These are phyloP conservation scores for Capsicum pubescens DNA, from an alignment of 257 asterid species.

Conservation along the genomic window DNA sequence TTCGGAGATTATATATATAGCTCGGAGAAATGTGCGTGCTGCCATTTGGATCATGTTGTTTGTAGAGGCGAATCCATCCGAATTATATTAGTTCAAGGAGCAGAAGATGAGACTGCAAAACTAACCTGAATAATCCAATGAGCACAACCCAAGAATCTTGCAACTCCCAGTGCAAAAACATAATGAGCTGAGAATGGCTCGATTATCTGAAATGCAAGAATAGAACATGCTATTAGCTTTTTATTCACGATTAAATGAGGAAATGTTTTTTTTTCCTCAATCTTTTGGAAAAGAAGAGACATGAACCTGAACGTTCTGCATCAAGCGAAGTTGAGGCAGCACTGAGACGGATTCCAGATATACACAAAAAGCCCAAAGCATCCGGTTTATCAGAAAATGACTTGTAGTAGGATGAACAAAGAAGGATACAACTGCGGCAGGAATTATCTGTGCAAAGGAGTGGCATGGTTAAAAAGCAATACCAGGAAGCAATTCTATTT, in stretches of 20 bases:
- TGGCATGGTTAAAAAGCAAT: neutral
- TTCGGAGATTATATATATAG: neutral
- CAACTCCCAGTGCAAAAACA: constrained; percentile 86
- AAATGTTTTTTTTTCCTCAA: neutral
- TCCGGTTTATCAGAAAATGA: constrained; percentile 48
- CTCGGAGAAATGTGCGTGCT: neutral
- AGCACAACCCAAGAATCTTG: constrained; percentile 85
- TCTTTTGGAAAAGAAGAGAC: neutral
- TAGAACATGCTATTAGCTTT: neutral
- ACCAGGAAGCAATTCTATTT: neutral
- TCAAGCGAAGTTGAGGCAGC: constrained; percentile 88
- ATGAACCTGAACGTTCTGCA: constrained; percentile 86
- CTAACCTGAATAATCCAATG: constrained; percentile 94
- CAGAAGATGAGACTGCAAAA: neutral
- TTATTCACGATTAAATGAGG: neutral
- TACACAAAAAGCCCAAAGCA: constrained; percentile 83
- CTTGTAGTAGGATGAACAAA: constrained; percentile 66
- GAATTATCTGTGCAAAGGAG: constrained; percentile 54
- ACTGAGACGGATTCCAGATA: constrained; percentile 86
- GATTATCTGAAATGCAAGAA: constrained; percentile 57
- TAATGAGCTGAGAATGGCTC: constrained; percentile 94
- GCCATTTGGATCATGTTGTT: neutral
- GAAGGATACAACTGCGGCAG: constrained; percentile 64
- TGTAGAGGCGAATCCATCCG: neutral
- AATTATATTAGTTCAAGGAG: neutral